A percentile compares a stretch with the other conserved stretches of the same genome.
These are phyloP conservation scores for Panicum hallii DNA, from an alignment of 202 grass and related monocot genomes.

Conservation along the genomic window DNA sequence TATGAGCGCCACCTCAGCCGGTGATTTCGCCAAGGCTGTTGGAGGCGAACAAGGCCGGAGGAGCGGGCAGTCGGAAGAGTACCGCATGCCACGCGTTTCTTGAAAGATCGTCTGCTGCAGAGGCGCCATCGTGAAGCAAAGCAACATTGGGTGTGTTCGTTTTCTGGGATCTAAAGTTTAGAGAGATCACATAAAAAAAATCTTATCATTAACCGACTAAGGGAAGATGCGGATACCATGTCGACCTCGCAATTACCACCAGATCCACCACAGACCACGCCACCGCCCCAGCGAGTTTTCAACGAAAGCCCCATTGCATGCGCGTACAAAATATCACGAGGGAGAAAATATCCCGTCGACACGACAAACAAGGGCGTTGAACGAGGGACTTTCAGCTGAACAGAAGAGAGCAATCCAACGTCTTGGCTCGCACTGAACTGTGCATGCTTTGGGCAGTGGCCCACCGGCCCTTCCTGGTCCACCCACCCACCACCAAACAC, in stretches of 20 bases:
- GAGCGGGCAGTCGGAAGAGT: neutral
- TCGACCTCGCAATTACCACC: neutral
- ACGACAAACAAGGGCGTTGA: neutral
- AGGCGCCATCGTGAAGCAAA: neutral
- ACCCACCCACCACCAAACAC: neutral
- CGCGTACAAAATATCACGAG: slow-evolving; percentile 3
- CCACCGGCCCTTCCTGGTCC: neutral
- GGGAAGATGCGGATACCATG: slow-evolving; percentile 15
- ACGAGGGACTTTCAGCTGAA: neutral
- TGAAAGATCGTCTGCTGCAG: neutral
- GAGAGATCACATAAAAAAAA: too few relatives aligned
- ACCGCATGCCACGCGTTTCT: neutral
- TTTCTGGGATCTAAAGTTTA: too few relatives aligned
- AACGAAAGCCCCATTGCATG: neutral
- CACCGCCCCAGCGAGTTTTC: neutral
- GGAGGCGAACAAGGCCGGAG: too few relatives aligned
- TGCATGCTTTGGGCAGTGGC: neutral
- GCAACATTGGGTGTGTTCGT: too few relatives aligned
- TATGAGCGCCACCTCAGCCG: too few relatives aligned
- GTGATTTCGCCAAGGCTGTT: too few relatives aligned
- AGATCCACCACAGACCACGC: neutral
- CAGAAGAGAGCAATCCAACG: neutral
- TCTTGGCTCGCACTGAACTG: neutral
- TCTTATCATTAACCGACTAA: too few relatives aligned
- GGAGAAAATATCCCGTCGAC: neutral